Base-by-base conservation (phyloP, 805 yeast genomes). In the Candida boleticola region DNA sequence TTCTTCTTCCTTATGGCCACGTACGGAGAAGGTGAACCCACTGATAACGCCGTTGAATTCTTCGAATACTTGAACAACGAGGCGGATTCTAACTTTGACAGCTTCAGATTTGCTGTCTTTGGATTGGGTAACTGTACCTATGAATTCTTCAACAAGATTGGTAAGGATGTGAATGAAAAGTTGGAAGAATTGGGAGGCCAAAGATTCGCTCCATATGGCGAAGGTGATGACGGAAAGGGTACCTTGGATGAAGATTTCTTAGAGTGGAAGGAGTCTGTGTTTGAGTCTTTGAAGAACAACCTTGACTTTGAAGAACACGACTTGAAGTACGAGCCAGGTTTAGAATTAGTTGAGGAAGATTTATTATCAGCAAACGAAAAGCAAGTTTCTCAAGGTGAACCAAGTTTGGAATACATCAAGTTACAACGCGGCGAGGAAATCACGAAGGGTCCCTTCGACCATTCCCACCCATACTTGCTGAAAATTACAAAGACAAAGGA, bases 11-110 rank as follows among this genome's bases (percentile, higher is more conserved):
- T 92, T 58, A 73, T 89, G 68, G 93, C 98, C 25, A 89, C 97
- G 9, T 93, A 93, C 55, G 99, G 99, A 53, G 99, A 92, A 68
- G 99, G 99, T 59, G 99, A 92, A 62, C 96, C 96, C 53, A 92
- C 99, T 11, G 99, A 92, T 62, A 87, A 88, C 54, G 93, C 97
- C n/a, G 77, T 78, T 32, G 81, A 80, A 29, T 88, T 93, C 60
- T 82, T 80, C 58, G 85, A 83, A 44, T 80, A 69, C 57, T 75
- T 90, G 55, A 77, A 80, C 26, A 64, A 72, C 41, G 79, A 75
- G 39, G 82, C 79, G 21, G 77, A 77, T 19, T 76, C 68, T 32
- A 64, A 65, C 40, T 70, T 90, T 53, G 57, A 74, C 5, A 77
- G 76, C 46, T 57, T 89, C 47, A 80, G 76, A 51, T 89, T 68